These are phyloP conservation scores for Coemansia sp. DNA, from an alignment of 192 early-diverging fungal species.

Conservation along the genomic window DNA sequence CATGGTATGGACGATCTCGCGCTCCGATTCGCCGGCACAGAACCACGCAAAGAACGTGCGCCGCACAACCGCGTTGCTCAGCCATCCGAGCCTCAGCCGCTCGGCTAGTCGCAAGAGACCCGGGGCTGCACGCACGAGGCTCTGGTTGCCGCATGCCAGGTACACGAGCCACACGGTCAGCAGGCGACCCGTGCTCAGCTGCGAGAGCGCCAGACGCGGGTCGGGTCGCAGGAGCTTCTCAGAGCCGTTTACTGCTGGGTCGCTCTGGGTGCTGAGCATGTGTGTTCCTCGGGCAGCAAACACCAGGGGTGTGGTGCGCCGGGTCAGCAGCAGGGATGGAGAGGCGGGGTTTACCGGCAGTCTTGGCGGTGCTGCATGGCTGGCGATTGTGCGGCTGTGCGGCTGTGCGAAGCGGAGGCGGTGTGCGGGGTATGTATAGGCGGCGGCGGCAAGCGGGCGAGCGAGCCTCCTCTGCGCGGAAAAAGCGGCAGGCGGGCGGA, in stretches of 20 bases:
- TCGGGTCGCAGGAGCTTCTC: conserved; percentile 38
- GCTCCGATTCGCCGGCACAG: conserved; percentile 77
- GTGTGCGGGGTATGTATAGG: conserved; percentile 29
- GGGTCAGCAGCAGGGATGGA: background rate
- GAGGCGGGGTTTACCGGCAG: too few species aligned
- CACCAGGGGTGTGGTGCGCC: background rate
- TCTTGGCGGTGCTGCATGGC: too few species aligned
- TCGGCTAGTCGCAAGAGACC: conserved; percentile 21
- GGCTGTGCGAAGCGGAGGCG: too few species aligned
- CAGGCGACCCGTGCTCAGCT: conserved; percentile 38
- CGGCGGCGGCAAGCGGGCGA: conserved; percentile 7
- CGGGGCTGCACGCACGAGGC: conserved; percentile 39
- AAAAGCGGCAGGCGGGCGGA: conserved; percentile 11
- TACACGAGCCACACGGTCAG: conserved; percentile 38
- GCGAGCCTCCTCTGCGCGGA: background rate
- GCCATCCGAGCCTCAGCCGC: conserved; percentile 36
- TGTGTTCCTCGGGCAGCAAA: too few species aligned
- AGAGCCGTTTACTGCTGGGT: too few species aligned
- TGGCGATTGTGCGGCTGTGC: too few species aligned
- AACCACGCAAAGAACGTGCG: conserved; percentile 86
- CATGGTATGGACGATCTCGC: conserved; percentile 85
- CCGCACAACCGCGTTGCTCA: conserved; percentile 68
- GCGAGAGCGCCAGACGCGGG: conserved; percentile 32
- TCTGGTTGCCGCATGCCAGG: conserved; percentile 26
- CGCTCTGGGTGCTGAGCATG: too few species aligned